phyloP scores from a whole-genome alignment of 441 rosid species.

The Croton laevigatus region DNA sequence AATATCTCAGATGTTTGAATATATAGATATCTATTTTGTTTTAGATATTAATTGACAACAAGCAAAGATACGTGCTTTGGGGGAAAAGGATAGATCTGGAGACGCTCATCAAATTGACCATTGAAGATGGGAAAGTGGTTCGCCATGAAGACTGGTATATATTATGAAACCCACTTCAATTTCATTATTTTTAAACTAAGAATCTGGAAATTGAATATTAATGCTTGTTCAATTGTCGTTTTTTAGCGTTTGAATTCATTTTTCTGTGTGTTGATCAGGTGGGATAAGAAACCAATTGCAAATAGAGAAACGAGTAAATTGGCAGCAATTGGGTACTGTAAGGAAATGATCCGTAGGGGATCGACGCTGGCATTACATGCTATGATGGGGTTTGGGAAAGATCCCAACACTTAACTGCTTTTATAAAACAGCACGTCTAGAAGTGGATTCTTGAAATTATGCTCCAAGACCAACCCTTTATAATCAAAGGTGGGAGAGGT shows the following conservation, averaged over 20 bases:
- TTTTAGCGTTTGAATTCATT: no score
- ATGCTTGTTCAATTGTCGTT: no score
- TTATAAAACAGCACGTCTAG: no score
- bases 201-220: no score
- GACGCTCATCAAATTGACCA: slow-evolving; percentile 64
- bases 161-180: no score
- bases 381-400: slow-evolving; percentile 89
- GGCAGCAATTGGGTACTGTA: slow-evolving; percentile 49
- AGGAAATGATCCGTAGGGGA: slow-evolving; percentile 67
- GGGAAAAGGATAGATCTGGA: slow-evolving; percentile 69
- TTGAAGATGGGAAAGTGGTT: slow-evolving; percentile 67
- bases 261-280: no score
- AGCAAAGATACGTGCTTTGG: slow-evolving; percentile 68
- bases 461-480: no score
- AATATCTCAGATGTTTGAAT: not conserved
- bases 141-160: slow-evolving; percentile 89
- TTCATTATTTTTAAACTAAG: no score
- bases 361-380: slow-evolving; percentile 87
- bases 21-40: not conserved
- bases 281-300: slow-evolving; percentile 82
- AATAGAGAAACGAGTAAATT: slow-evolving; percentile 55
- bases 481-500: no score
- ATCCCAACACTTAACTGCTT: no score
- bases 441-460: no score
- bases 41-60: slow-evolving; percentile 76